Percentiles rank a stretch among this genome's conserved stretches.
These are phyloP conservation scores for Hibiscus tridactylites DNA, from an alignment of 345 rosid species.

Conservation along the genomic window DNA sequence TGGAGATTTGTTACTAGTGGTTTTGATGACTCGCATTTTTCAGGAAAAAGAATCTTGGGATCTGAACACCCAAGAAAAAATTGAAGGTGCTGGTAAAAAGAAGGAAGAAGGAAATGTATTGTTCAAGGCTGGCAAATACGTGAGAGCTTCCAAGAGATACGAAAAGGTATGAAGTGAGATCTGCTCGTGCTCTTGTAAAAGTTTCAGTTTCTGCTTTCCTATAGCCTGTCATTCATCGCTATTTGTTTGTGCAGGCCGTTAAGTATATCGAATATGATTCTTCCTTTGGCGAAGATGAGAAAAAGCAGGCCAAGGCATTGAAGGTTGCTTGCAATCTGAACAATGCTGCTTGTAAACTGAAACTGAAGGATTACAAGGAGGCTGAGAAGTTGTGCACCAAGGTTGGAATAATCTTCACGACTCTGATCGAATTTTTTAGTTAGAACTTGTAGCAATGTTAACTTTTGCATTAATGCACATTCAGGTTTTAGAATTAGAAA, in stretches of 20 bases:
- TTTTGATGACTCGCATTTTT: background rate
- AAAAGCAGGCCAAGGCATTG: conserved; percentile 63
- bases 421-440: background rate
- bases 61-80: conserved; percentile 80
- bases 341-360: conserved; percentile 79
- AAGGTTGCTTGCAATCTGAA: conserved; percentile 83
- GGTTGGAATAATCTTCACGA: conserved; percentile 24
- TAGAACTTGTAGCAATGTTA: background rate
- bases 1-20: background rate
- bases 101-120: conserved; percentile 85
- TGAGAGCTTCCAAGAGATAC: conserved; percentile 72
- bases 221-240: background rate
- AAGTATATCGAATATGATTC: conserved; percentile 73
- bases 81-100: conserved; percentile 83
- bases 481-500: conserved; percentile 60
- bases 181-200: background rate
- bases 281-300: conserved; percentile 76
- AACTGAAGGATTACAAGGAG: conserved; percentile 66
- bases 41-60: conserved; percentile 97
- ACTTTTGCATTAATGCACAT: background rate
- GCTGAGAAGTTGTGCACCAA: conserved; percentile 76
- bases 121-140: conserved; percentile 78
- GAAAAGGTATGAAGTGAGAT: conserved; percentile 47
- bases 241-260: conserved; percentile 47
- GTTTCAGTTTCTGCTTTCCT: background rate